These are phyloP conservation scores for Botryobasidium botryosum DNA, from an alignment of 768 basidiomycete genomes.

Conservation along the genomic window DNA sequence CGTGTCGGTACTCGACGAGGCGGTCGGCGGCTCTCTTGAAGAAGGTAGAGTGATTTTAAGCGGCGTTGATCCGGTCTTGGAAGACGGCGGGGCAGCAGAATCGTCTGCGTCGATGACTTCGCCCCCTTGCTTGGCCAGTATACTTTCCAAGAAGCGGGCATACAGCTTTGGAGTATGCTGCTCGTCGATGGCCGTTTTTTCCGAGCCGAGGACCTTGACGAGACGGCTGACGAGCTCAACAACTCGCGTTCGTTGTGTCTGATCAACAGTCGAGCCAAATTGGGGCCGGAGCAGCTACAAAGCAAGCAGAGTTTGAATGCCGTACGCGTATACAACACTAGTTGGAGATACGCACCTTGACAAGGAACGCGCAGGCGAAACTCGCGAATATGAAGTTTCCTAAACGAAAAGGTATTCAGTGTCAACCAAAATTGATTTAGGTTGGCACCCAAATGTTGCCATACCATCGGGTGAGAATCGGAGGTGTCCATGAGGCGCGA, in stretches of 20 bases:
- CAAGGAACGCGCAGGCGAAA: slow-evolving; percentile 68
- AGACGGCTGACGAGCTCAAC: slow-evolving; percentile 54
- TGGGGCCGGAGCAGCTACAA: slow-evolving; percentile 53
- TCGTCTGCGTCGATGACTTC: background rate
- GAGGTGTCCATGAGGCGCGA: slow-evolving; percentile 61
- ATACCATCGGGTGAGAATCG: slow-evolving; percentile 67
- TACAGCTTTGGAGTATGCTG: slow-evolving; percentile 67
- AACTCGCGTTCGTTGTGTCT: slow-evolving; percentile 51
- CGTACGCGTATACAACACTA: background rate
- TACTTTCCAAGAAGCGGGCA: slow-evolving; percentile 59
- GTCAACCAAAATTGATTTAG: no score
- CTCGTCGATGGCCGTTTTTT: slow-evolving; percentile 64
- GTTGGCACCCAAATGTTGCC: no score
- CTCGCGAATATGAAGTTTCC: slow-evolving; percentile 63
- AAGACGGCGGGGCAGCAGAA: background rate
- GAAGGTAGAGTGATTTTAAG: background rate
- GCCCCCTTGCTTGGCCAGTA: slow-evolving; percentile 29
- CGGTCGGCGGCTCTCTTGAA: background rate
- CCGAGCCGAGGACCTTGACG: slow-evolving; percentile 51
- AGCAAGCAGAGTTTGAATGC: background rate
- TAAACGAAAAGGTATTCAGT: no score
- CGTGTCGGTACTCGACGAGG: background rate
- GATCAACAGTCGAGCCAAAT: slow-evolving; percentile 42
- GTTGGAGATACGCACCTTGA: slow-evolving; percentile 36
- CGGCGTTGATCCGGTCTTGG: background rate